phyloP scores from a whole-genome alignment of 2,329 filamentous ascomycete species.

The Aspergillus ochraceoroseus region DNA sequence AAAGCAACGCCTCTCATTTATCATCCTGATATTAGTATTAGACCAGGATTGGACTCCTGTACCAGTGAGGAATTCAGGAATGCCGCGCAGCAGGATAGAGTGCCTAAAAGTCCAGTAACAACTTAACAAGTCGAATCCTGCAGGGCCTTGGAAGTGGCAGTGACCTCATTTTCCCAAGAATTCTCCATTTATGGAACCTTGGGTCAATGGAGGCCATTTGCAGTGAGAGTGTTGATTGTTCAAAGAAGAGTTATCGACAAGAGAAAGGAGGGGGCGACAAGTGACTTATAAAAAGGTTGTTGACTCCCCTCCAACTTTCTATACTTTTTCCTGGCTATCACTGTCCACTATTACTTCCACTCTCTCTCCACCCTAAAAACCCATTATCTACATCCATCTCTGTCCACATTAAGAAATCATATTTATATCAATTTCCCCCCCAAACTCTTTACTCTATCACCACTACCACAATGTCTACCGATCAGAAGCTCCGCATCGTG shows the following conservation, averaged over 20 bases:
- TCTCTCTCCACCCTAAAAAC: conserved; percentile 4
- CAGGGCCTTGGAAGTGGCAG: not conserved
- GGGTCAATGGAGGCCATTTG: conserved; percentile 12
- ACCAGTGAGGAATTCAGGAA: too few species aligned
- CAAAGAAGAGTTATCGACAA: too few species aligned
- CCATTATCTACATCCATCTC: not conserved
- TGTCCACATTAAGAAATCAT: not conserved
- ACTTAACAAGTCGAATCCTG: not conserved
- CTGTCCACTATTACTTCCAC: conserved; percentile 2
- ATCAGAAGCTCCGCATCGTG: conserved; percentile 52
- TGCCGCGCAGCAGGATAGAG: too few species aligned
- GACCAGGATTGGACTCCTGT: too few species aligned
- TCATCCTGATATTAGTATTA: too few species aligned
- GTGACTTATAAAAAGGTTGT: too few species aligned
- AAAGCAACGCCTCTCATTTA: too few species aligned
- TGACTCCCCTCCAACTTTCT: not conserved
- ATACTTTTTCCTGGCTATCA: conserved; percentile 10
- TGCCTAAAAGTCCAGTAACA: too few species aligned
- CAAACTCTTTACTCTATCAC: conserved; percentile 1
- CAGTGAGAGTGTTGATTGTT: not conserved
- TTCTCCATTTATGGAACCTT: conserved; percentile 3
- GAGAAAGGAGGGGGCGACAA: not conserved
- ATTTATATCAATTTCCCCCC: too few species aligned
- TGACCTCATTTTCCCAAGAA: not conserved
- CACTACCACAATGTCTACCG: conserved; percentile 31